Conservation (phyloP, 306 rosid genomes). For the Morella rubra region DNA sequence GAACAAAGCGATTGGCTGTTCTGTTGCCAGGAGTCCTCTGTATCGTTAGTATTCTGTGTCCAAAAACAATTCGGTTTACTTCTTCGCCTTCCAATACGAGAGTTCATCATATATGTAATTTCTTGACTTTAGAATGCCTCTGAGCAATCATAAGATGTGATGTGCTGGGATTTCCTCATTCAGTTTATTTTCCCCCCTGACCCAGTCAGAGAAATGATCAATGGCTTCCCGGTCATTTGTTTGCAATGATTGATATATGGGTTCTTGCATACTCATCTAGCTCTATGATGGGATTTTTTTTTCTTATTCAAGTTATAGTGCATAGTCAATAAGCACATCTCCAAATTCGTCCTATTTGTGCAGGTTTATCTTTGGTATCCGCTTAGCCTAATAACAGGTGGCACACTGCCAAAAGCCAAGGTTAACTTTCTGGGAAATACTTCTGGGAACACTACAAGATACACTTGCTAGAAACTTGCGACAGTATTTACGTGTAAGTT, state of each 20-base stretch:
- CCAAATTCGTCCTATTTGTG: not conserved
- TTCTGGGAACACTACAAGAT: constrained; percentile 88
- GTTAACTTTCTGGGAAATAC: constrained; percentile 90
- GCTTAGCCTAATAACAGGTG: constrained; percentile 78
- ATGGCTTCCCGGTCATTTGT: not conserved
- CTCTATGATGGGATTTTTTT: not conserved
- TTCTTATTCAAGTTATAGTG: not conserved
- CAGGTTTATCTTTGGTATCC: constrained; percentile 95
- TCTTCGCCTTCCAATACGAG: not conserved
- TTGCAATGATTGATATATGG: not conserved
- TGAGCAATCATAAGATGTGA: not conserved
- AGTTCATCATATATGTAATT: not conserved
- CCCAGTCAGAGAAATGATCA: not conserved
- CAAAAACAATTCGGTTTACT: not conserved
- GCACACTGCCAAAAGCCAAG: constrained; percentile 90
- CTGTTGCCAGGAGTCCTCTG: not conserved
- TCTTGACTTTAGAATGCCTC: too few species aligned
- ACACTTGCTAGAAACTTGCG: constrained; percentile 89
- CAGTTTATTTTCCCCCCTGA: not conserved
- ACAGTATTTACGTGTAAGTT: constrained; percentile 82
- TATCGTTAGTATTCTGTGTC: not conserved
- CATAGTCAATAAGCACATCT: not conserved
- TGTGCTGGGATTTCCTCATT: not conserved
- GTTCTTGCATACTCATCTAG: not conserved
- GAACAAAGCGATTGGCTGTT: not conserved